Conservation (phyloP, 2,329 filamentous ascomycete species). For the Colletotrichum abscissum region DNA sequence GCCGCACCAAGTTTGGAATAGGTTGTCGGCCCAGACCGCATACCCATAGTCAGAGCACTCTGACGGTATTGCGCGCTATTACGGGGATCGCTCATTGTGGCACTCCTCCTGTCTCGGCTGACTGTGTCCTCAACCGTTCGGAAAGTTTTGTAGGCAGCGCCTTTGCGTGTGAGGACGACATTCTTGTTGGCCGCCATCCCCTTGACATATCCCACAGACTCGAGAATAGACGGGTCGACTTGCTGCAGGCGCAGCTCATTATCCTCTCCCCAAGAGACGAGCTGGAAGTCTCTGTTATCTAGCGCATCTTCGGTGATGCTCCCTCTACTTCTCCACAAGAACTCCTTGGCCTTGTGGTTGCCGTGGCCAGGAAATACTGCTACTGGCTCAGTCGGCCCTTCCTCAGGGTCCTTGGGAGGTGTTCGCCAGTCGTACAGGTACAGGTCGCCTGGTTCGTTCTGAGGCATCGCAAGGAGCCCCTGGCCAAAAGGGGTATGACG, state of each 20-base stretch:
- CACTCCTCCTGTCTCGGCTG: slow-evolving; percentile 66
- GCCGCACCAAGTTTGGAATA: slow-evolving; percentile 50
- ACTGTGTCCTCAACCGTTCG: slow-evolving; percentile 74
- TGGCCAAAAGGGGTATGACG: slow-evolving; percentile 91
- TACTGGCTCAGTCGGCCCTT: slow-evolving; percentile 60
- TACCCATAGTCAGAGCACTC: slow-evolving; percentile 55
- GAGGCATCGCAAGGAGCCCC: slow-evolving; percentile 90
- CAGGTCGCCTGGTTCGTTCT: slow-evolving; percentile 85
- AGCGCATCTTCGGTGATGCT: slow-evolving; percentile 72
- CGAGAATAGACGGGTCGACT: slow-evolving; percentile 72
- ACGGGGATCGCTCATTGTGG: slow-evolving; percentile 72
- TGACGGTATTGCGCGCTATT: slow-evolving; percentile 55
- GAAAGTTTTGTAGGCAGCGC: slow-evolving; percentile 87
- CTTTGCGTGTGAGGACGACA: slow-evolving; percentile 81
- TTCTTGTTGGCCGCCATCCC: slow-evolving; percentile 73
- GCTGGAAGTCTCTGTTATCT: slow-evolving; percentile 89
- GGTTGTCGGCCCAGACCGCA: slow-evolving; percentile 56
- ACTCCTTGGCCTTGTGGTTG: slow-evolving; percentile 84
- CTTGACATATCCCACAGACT: slow-evolving; percentile 78
- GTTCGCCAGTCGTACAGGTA: slow-evolving; percentile 82
- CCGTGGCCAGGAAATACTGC: slow-evolving; percentile 71
- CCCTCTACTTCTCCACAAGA: slow-evolving; percentile 87
- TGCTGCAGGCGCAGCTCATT: slow-evolving; percentile 83
- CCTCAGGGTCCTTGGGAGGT: slow-evolving; percentile 55
- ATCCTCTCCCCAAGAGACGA: slow-evolving; percentile 93